phyloP scores from a whole-genome alignment of 2,329 filamentous ascomycete genomes.

The Fusarium poae region DNA sequence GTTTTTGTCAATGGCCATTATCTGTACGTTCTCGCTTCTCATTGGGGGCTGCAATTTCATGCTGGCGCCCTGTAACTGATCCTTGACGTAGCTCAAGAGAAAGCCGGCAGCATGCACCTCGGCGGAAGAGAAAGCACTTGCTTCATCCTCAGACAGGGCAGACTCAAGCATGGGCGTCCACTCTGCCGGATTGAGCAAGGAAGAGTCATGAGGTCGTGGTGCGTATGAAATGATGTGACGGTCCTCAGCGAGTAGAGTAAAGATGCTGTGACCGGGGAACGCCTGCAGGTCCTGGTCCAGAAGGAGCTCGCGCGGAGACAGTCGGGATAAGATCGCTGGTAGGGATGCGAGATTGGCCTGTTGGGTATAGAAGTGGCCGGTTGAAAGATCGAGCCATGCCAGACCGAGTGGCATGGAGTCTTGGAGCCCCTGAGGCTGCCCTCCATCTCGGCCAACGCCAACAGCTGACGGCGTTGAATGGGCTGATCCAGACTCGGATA shows the following conservation, averaged over 20 bases:
- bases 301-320: constrained; percentile 87
- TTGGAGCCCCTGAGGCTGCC: constrained; percentile 33
- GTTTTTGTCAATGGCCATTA: constrained; percentile 93
- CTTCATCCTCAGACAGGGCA: constrained; percentile 68
- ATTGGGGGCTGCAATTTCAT: constrained; percentile 87
- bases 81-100: constrained; percentile 86
- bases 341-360: constrained; percentile 76
- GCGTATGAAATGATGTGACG: constrained; percentile 82
- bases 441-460: constrained; percentile 32
- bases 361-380: constrained; percentile 93
- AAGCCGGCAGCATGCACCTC: constrained; percentile 84
- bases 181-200: constrained; percentile 65
- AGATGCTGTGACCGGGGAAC: constrained; percentile 71
- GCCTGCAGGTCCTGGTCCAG: constrained; percentile 74
- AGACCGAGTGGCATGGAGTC: constrained; percentile 71
- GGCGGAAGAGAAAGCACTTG: constrained; percentile 69
- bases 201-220: constrained; percentile 63
- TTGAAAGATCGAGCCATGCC: constrained; percentile 95
- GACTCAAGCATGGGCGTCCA: constrained; percentile 86
- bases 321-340: constrained; percentile 83
- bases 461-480: constrained; percentile 41
- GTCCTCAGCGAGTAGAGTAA: constrained; percentile 79
- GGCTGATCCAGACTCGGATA: constrained; percentile 39
- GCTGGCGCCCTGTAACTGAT: constrained; percentile 80
- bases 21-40: constrained; percentile 78